These are phyloP conservation scores for Esteya vermicola DNA, from an alignment of 2,329 filamentous ascomycete genomes.

Conservation along the genomic window DNA sequence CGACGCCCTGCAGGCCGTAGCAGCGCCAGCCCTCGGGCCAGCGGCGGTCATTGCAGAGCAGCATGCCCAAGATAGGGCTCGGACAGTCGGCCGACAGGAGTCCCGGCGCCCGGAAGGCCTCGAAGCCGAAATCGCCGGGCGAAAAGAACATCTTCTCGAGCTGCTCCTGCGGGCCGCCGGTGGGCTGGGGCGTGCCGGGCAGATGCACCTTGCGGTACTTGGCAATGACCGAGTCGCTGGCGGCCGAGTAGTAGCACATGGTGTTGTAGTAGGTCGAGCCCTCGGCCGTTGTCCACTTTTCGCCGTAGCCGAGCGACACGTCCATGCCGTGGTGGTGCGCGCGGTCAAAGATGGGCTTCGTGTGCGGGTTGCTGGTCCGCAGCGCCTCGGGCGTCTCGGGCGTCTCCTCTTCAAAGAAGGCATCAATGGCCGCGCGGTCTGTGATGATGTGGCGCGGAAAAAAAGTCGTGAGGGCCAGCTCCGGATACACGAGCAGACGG, in stretches of 20 bases:
- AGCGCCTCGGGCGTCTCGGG: conserved; percentile 16
- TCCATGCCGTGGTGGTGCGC: conserved; percentile 31
- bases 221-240: conserved; percentile 23
- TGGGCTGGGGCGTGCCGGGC: conserved; percentile 33
- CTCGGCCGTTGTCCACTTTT: conserved; percentile 20
- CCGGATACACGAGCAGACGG: conserved; percentile 36
- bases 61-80: conserved; percentile 34
- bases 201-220: conserved; percentile 42
- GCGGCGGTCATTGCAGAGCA: conserved; percentile 37
- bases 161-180: conserved; percentile 21
- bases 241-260: conserved; percentile 32
- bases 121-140: conserved; percentile 35
- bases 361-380: conserved; percentile 22
- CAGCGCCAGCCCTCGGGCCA: conserved; percentile 36
- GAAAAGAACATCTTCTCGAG: conserved; percentile 40
- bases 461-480: conserved; percentile 39
- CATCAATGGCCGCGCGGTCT: conserved; percentile 24
- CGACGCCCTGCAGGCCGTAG: conserved; percentile 33
- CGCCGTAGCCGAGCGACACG: conserved; percentile 36
- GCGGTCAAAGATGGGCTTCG: conserved; percentile 32
- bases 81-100: conserved; percentile 23
- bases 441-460: conserved; percentile 35
- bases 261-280: conserved; percentile 29
- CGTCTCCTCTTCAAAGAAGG: conserved; percentile 34
- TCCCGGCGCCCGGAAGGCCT: conserved; percentile 33